phyloP scores from a whole-genome alignment of 2,329 filamentous ascomycete genomes.

The Talaromyces pinophilus region DNA sequence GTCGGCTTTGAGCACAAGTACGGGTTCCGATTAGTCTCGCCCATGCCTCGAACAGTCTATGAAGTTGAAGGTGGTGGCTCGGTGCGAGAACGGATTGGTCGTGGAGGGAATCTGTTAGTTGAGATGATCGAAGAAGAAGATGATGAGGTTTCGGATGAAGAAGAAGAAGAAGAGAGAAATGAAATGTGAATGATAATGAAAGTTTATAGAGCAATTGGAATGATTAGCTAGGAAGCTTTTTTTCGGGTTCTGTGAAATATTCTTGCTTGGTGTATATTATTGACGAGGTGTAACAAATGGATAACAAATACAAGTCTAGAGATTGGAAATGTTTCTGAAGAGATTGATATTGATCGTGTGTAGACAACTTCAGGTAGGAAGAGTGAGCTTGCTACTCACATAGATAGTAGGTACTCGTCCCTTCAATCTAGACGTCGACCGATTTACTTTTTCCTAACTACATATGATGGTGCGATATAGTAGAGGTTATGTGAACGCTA shows the following conservation, averaged over 20 bases:
- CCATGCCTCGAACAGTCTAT: constrained; percentile 81
- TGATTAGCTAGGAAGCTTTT: not conserved
- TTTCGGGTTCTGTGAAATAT: not conserved
- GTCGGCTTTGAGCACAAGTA: constrained; percentile 77
- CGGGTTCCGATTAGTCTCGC: constrained; percentile 78
- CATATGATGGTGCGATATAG: no score
- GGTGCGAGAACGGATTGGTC: constrained; percentile 72
- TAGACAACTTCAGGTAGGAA: no score
- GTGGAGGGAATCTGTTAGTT: constrained; percentile 85
- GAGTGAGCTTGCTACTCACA: no score
- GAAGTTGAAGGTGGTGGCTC: constrained; percentile 66
- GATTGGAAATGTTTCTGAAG: no score
- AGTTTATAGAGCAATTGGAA: constrained; percentile 6
- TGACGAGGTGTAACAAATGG: not conserved
- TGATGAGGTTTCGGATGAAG: constrained; percentile 55
- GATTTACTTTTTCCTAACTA: no score
- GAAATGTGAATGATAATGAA: constrained; percentile 13
- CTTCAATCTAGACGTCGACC: no score
- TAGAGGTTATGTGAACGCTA: not conserved
- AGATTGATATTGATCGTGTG: no score
- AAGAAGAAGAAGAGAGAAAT: constrained; percentile 36
- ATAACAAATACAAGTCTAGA: no score
- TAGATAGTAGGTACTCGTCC: no score
- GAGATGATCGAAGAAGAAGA: constrained; percentile 63
- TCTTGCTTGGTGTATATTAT: constrained; percentile 9